Conservation (phyloP, 1,284 basidiomycete species). For the Austroboletus niveus region DNA sequence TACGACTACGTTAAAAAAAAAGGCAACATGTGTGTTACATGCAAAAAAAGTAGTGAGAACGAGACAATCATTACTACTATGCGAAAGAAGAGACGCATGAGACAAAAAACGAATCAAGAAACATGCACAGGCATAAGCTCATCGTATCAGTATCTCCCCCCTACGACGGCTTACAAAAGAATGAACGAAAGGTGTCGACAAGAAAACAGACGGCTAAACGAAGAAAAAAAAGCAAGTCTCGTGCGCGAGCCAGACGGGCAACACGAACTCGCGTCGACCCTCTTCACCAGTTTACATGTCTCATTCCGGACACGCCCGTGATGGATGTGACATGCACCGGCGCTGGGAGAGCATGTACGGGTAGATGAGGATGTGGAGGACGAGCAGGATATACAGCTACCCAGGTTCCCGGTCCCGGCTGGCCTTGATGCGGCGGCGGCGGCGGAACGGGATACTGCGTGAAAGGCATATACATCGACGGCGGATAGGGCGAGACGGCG, state of each 20-base stretch:
- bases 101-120: conserved; percentile 1
- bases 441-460: conserved; percentile 20
- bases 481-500: conserved; percentile 19
- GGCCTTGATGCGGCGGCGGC: conserved; percentile 9
- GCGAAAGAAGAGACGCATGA: conserved; percentile 3
- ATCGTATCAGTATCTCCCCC: conserved; percentile 22
- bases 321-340: conserved; percentile 18
- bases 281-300: conserved; percentile 26
- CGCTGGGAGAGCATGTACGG: conserved; percentile 18
- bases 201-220: conserved; percentile 9
- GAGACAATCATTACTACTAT: neutral
- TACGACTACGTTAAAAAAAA: neutral
- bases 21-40: conserved; percentile 10
- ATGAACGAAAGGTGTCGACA: conserved; percentile 2
- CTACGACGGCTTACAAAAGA: conserved; percentile 12
- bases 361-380: conserved; percentile 9
- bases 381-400: conserved; percentile 21
- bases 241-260: neutral
- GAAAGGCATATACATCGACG: conserved; percentile 25
- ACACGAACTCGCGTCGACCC: conserved; percentile 9
- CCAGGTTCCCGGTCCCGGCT: conserved; percentile 19
- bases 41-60: neutral
- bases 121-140: conserved; percentile 9
- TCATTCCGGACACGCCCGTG: conserved; percentile 24
- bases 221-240: neutral